Conservation (phyloP, 2,329 filamentous ascomycete species). For the Shiraia bambusicola region DNA sequence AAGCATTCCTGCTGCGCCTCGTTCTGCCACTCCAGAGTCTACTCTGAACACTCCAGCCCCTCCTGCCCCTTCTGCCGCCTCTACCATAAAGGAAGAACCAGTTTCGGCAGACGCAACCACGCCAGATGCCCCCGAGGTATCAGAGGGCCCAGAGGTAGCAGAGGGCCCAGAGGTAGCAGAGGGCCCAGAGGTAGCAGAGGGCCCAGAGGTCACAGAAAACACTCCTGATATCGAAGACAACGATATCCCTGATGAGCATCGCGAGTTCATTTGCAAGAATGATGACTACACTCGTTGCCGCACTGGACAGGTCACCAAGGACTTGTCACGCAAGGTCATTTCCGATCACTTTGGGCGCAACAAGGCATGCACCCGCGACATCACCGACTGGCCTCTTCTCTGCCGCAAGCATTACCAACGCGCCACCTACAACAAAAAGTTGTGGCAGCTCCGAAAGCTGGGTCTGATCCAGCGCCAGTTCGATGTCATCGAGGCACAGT, state of each 20-base stretch:
- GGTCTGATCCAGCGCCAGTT: constrained; percentile 38
- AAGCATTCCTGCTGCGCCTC: no score
- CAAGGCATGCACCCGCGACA: constrained; percentile 38
- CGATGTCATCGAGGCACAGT: constrained; percentile 30
- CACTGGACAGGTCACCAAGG: constrained; percentile 38
- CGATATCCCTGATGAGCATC: constrained; percentile 12
- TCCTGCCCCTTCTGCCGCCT: no score
- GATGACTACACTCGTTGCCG: constrained; percentile 33
- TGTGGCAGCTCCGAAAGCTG: constrained; percentile 40
- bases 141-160: constrained; percentile 4
- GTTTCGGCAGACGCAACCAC: constrained; percentile 9
- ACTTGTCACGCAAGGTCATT: constrained; percentile 42
- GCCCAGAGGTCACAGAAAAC: constrained; percentile 6
- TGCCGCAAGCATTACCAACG: constrained; percentile 47
- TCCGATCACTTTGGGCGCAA: constrained; percentile 45
- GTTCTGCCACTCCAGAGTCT: no score
- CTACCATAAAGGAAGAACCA: constrained; percentile 1
- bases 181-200: background rate
- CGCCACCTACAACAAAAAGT: constrained; percentile 39
- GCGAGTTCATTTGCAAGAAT: constrained; percentile 38
- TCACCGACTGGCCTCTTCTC: constrained; percentile 38
- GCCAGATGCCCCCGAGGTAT: background rate
- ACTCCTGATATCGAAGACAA: constrained; percentile 2
- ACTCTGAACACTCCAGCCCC: no score
- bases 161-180: background rate